Base-by-base conservation (phyloP, 768 basidiomycete genomes). In the Macrocybe gigantea region DNA sequence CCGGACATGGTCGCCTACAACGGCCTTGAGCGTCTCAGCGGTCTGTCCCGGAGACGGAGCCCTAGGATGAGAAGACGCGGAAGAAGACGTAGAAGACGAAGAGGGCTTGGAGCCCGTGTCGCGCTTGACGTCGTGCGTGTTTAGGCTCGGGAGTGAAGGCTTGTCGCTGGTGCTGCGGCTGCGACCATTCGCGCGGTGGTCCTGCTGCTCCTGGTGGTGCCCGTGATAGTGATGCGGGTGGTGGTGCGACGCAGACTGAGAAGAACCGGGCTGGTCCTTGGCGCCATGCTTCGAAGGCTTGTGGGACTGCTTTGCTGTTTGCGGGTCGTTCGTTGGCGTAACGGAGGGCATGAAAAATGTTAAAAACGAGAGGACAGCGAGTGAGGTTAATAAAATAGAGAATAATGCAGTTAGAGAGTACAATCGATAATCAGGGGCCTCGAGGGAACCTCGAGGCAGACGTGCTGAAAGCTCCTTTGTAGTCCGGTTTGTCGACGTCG, bases 1-100 rank as follows among this genome's bases (percentile, higher is more conserved):
- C 44, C 73, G 71, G 34, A 68, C 65, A 41, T 66, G 58, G 45
- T 64, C 64, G 46, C 68, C 69, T 34, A 68, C 57, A 55, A 68
- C 60, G 38, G 54, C 59, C 33, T 60, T 58, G 41, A 71, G 60
- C 15, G 60, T 56, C 29, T 67, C 68, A 31, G 59, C 50, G 43
- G 59, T 55, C 14, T 43, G 30, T 36, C 58, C 56, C 14, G 53
- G 53, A 7, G 5, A 13, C 29, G 42, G 39, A 29, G 51, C 50
- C 44, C 53, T 50, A n/a, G 53, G 41, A 13, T 30, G 33, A 1
- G 53, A 46, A 33, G 46, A 50, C 37, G 43, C 15, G 33, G 31
- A 39, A 15, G 53, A 46, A 38, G 12, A 34, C 11, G 33, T 47
- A 14, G 47, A 41, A 35, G 22, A 5, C 36, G 36, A 38, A 31